Percentiles rank a stretch among this genome's conserved stretches.
phyloP scores from a whole-genome alignment of 148 eudicot species.

The Vaccinium macrocarpon region DNA sequence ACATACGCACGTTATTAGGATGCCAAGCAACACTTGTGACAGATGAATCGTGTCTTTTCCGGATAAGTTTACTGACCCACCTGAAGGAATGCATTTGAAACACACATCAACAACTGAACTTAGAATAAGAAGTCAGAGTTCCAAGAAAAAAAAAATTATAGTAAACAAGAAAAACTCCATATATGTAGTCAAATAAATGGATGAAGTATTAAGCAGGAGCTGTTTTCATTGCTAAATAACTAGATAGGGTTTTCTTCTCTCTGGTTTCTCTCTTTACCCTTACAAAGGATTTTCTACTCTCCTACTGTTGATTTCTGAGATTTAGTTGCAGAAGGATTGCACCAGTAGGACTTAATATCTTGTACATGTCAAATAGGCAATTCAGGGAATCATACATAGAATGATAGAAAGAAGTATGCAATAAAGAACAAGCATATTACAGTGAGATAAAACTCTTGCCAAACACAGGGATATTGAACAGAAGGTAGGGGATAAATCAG shows the following conservation, averaged over 20 bases:
- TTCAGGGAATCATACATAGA: neutral
- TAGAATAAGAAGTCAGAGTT: neutral
- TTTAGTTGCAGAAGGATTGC: neutral
- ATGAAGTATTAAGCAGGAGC: neutral
- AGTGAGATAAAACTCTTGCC: neutral
- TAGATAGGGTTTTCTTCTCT: neutral
- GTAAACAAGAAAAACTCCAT: neutral
- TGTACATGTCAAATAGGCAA: neutral
- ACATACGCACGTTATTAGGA: slow-evolving; percentile 79
- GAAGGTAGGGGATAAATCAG: neutral
- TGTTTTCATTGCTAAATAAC: slow-evolving; percentile 9
- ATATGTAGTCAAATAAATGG: neutral
- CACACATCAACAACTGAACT: slow-evolving; percentile 11
- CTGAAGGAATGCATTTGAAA: slow-evolving; percentile 38
- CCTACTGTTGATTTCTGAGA: neutral
- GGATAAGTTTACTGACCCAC: slow-evolving; percentile 99
- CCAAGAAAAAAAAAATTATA: too few species aligned
- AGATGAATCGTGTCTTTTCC: slow-evolving; percentile 93
- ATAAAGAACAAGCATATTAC: neutral
- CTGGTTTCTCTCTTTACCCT: neutral
- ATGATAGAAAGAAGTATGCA: neutral
- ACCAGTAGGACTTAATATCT: neutral
- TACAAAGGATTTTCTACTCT: neutral
- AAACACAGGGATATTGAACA: neutral
- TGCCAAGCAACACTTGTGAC: slow-evolving; percentile 99